phyloP scores from a whole-genome alignment of 805 yeast genomes.

The Wickerhamomyces mucosus region DNA sequence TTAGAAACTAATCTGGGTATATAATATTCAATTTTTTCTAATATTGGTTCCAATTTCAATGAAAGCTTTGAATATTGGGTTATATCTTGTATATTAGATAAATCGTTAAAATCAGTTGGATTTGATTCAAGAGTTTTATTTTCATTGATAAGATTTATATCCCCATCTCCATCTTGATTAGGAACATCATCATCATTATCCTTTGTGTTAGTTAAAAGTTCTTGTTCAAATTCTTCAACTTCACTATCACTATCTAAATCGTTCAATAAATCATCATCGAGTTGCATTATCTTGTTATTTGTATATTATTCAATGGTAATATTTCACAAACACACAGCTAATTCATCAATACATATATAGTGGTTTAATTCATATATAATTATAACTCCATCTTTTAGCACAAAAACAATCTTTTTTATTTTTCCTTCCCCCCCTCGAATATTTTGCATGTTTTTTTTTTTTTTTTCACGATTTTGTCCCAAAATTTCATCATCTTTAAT shows the following conservation, averaged over 20 bases:
- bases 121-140: conserved; percentile 4
- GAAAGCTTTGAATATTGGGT: conserved; percentile 7
- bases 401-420: too few relatives aligned
- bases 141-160: conserved; percentile 1
- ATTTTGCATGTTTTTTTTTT: too few relatives aligned
- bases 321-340: too few relatives aligned
- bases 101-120: too few relatives aligned
- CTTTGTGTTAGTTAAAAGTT: not conserved
- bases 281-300: conserved; percentile 7
- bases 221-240: conserved; percentile 5
- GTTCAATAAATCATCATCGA: conserved; percentile 19
- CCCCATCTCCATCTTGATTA: conserved; percentile 4
- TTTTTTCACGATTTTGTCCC: too few relatives aligned
- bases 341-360: too few relatives aligned
- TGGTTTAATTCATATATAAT: too few relatives aligned
- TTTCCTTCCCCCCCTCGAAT: too few relatives aligned
- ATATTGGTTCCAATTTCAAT: conserved; percentile 9
- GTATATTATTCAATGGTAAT: too few relatives aligned
- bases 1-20: conserved; percentile 13
- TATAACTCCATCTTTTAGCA: too few relatives aligned
- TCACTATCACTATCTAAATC: conserved; percentile 26
- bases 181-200: conserved; percentile 1
- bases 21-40: conserved; percentile 11
- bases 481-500: too few relatives aligned
- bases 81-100: conserved; percentile 10